Conservation (phyloP, 371 early-diverging fungal species). For the Homolaphlyctis polyrhiza region DNA sequence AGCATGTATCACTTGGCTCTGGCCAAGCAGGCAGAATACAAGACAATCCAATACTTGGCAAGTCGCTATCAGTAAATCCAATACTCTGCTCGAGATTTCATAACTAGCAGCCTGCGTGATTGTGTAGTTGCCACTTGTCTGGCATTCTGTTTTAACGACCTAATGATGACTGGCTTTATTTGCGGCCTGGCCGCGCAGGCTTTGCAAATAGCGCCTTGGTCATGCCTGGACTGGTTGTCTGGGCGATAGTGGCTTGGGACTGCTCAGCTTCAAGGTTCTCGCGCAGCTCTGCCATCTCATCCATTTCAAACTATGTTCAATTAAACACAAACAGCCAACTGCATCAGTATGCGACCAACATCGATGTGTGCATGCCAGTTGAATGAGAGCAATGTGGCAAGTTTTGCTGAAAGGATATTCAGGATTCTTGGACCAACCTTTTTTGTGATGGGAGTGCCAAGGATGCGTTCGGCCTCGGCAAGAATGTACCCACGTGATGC, state of each 20-base stretch:
- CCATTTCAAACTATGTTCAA: neutral
- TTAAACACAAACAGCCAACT: neutral
- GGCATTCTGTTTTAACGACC: too few relatives aligned
- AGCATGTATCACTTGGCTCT: too few relatives aligned
- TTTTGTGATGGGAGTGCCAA: conserved; percentile 50
- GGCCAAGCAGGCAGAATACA: too few relatives aligned
- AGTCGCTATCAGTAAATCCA: too few relatives aligned
- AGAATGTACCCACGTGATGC: conserved; percentile 62
- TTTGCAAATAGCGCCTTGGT: conserved; percentile 1
- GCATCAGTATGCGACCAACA: neutral
- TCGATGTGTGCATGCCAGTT: neutral
- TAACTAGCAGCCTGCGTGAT: too few relatives aligned
- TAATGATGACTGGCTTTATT: too few relatives aligned
- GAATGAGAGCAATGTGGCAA: too few relatives aligned
- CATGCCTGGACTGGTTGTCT: too few relatives aligned
- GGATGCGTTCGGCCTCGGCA: conserved; percentile 46
- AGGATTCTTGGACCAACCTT: conserved; percentile 44
- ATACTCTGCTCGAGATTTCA: too few relatives aligned
- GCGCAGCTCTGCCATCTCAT: neutral
- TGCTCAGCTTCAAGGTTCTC: neutral
- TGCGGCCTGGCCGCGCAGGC: neutral
- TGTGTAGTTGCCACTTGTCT: too few relatives aligned
- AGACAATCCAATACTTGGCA: too few relatives aligned
- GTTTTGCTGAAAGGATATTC: too few relatives aligned
- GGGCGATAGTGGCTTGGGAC: neutral